A percentile compares a stretch with the other conserved stretches of the same genome.
Evolutionary conservation across 129 eudicot genomes (phyloP).

Genomic region (sunflower (Helianthus annuus)): DNA sequence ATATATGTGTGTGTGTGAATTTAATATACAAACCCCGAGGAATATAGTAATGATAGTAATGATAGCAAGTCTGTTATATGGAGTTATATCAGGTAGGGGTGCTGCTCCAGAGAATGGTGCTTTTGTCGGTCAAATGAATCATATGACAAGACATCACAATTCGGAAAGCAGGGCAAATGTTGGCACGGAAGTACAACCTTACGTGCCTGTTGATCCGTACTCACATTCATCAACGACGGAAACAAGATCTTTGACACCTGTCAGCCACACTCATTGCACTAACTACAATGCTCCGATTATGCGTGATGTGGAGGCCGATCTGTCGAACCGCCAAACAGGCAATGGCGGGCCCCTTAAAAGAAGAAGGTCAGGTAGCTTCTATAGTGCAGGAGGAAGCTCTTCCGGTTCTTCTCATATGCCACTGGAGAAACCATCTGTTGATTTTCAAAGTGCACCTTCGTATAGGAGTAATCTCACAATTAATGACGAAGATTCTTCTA

Average conservation of each 20-base stretch:
- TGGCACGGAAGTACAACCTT: constrained; percentile 38
- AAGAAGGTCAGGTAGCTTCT: constrained; percentile 44
- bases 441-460: constrained; percentile 36
- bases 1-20: not conserved
- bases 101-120: constrained; percentile 35
- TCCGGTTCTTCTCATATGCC: constrained; percentile 49
- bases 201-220: constrained; percentile 35
- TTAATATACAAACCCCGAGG: not conserved
- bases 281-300: constrained; percentile 28
- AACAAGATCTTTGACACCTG: constrained; percentile 34
- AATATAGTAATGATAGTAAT: not conserved
- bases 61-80: not conserved
- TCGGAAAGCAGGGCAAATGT: constrained; percentile 35
- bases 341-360: constrained; percentile 39
- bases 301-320: constrained; percentile 23
- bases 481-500: constrained; percentile 35
- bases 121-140: constrained; percentile 34
- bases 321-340: constrained; percentile 19
- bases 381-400: constrained; percentile 52
- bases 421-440: constrained; percentile 36
- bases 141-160: constrained; percentile 37
- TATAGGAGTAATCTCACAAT: constrained; percentile 39
- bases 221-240: constrained; percentile 30
- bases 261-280: constrained; percentile 27
- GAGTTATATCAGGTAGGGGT: constrained; percentile 37